Evolutionary conservation across 257 asterid species (phyloP).

Genomic region (Apocynum venetum): DNA sequence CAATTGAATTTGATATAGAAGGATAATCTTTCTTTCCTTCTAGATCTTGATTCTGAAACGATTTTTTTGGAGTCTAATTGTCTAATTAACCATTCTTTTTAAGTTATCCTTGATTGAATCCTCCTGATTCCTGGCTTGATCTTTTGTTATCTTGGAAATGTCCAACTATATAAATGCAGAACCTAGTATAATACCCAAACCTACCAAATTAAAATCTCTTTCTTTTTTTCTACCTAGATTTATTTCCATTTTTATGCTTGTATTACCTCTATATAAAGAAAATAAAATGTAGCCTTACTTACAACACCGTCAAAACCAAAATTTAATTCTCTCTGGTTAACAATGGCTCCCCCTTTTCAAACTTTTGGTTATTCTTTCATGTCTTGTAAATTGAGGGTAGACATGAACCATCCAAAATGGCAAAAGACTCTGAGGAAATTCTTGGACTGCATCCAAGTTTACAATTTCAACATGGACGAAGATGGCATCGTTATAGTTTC

Average conservation of each 20-base stretch:
- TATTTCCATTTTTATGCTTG: background rate
- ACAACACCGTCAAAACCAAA: background rate
- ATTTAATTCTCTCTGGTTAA: background rate
- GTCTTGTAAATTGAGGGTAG: slow-evolving; percentile 20
- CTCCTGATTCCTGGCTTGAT: background rate
- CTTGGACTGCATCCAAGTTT: slow-evolving; percentile 13
- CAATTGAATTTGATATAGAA: background rate
- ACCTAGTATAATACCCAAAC: background rate
- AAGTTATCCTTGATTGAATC: background rate
- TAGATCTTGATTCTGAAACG: background rate
- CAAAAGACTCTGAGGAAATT: slow-evolving; percentile 20
- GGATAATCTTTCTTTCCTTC: background rate
- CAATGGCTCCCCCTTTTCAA: background rate
- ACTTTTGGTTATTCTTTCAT: slow-evolving; percentile 9
- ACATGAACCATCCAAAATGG: slow-evolving; percentile 16
- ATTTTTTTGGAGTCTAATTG: background rate
- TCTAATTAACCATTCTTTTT: background rate
- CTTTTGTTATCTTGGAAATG: background rate
- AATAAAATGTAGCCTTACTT: no score
- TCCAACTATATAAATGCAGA: background rate
- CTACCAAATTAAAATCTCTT: background rate
- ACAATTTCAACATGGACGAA: slow-evolving; percentile 26
- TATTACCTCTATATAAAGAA: background rate
- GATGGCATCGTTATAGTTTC: slow-evolving; percentile 25
- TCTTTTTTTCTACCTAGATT: background rate